phyloP scores from a whole-genome alignment of 192 early-diverging fungal genomes.

The Geranomyces variabilis region DNA sequence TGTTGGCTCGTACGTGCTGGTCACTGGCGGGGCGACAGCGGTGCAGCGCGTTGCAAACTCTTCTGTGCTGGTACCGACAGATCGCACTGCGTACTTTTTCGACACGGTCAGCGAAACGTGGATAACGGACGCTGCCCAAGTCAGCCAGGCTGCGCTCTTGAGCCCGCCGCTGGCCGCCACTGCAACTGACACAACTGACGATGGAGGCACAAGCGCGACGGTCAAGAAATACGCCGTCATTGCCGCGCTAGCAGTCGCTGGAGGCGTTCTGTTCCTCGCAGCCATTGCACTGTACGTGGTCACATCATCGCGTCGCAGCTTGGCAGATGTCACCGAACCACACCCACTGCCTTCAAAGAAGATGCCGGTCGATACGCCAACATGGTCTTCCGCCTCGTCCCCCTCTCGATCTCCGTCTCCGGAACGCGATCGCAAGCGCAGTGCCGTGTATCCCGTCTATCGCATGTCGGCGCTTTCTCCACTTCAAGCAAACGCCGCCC shows the following conservation, averaged over 20 bases:
- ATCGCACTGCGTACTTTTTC: conserved; percentile 17
- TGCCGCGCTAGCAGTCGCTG: neutral
- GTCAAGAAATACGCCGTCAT: neutral
- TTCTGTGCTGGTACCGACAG: conserved; percentile 1
- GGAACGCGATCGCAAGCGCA: neutral
- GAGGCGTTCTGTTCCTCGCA: neutral
- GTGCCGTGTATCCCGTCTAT: neutral
- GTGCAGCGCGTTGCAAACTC: neutral
- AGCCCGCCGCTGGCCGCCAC: neutral
- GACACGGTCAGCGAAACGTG: conserved; percentile 1
- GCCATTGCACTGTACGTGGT: neutral
- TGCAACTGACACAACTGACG: neutral
- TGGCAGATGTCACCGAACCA: neutral
- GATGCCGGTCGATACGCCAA: neutral
- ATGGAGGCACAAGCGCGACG: neutral
- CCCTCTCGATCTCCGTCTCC: neutral
- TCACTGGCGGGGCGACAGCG: conserved; percentile 19
- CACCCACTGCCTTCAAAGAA: neutral
- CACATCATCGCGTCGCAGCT: neutral
- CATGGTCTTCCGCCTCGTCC: neutral
- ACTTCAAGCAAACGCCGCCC: neutral
- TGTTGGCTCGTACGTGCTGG: conserved; percentile 13
- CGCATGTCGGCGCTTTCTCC: neutral
- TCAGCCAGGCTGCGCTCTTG: neutral
- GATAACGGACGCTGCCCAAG: neutral